These are phyloP conservation scores for Westerdykella aurantiaca DNA, from an alignment of 2,329 filamentous ascomycete species.

Conservation along the genomic window DNA sequence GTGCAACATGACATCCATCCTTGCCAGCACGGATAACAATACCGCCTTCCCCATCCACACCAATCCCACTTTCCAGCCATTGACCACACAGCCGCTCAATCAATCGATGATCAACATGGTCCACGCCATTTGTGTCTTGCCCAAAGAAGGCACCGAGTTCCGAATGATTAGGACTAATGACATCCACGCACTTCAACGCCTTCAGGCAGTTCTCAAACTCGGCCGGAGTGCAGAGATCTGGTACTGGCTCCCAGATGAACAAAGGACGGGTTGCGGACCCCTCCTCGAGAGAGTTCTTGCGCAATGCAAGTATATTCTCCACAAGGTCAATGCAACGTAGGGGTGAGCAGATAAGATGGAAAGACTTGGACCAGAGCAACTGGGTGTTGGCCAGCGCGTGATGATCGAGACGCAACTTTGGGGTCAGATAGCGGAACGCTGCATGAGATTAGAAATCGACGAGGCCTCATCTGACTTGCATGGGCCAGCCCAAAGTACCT, in stretches of 20 bases:
- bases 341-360: constrained; percentile 84
- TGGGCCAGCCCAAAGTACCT: constrained; percentile 29
- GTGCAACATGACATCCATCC: constrained; percentile 58
- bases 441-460: constrained; percentile 9
- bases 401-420: constrained; percentile 75
- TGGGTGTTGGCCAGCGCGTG: constrained; percentile 57
- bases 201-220: constrained; percentile 50
- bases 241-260: constrained; percentile 94
- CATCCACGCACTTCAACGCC: constrained; percentile 51
- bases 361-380: constrained; percentile 67
- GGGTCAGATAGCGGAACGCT: constrained; percentile 81
- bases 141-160: constrained; percentile 87
- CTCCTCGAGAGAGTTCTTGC: constrained; percentile 32
- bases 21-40: constrained; percentile 67
- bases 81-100: constrained; percentile 40
- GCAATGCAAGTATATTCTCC: constrained; percentile 57
- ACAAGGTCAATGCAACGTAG: constrained; percentile 71
- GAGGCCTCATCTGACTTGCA: background rate
- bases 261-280: constrained; percentile 47
- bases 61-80: constrained; percentile 36
- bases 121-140: constrained; percentile 26
- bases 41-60: constrained; percentile 40
- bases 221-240: constrained; percentile 73
- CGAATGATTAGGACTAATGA: constrained; percentile 74
- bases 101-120: constrained; percentile 33